phyloP scores from a whole-genome alignment of 2,329 filamentous ascomycete genomes.

The Colletotrichum sublineola region DNA sequence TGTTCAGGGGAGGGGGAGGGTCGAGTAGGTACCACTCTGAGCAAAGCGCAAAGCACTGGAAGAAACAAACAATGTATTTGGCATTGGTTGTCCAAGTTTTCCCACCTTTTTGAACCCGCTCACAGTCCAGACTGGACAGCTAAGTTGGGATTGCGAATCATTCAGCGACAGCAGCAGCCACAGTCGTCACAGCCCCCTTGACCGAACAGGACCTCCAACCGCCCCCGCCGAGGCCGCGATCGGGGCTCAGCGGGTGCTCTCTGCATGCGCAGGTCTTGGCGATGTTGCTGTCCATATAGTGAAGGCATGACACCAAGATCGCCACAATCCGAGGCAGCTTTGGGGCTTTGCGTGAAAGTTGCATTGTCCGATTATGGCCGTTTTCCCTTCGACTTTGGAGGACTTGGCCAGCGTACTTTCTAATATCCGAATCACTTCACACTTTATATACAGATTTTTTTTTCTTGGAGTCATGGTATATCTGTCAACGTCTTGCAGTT shows the following conservation, averaged over 20 bases:
- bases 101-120: not conserved
- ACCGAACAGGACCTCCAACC: slow-evolving; percentile 8
- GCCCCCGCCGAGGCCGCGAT: not conserved
- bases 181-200: not conserved
- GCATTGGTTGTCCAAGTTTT: too few relatives aligned
- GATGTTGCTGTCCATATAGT: too few relatives aligned
- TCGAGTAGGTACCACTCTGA: not conserved
- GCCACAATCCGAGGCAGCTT: too few relatives aligned
- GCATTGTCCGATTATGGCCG: too few relatives aligned
- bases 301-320: too few relatives aligned
- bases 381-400: not conserved
- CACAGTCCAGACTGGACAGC: too few relatives aligned
- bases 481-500: not conserved
- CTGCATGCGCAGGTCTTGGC: slow-evolving; percentile 10
- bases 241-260: not conserved
- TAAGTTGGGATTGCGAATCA: too few relatives aligned
- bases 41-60: not conserved
- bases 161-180: not conserved
- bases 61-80: not conserved
- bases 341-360: not conserved
- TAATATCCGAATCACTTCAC: not conserved
- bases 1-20: not conserved
- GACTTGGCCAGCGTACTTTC: not conserved
- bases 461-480: too few relatives aligned
- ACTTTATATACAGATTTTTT: not conserved